These are phyloP conservation scores for Aspergillus indologenus DNA, from an alignment of 495 filamentous ascomycete species.

Conservation along the genomic window DNA sequence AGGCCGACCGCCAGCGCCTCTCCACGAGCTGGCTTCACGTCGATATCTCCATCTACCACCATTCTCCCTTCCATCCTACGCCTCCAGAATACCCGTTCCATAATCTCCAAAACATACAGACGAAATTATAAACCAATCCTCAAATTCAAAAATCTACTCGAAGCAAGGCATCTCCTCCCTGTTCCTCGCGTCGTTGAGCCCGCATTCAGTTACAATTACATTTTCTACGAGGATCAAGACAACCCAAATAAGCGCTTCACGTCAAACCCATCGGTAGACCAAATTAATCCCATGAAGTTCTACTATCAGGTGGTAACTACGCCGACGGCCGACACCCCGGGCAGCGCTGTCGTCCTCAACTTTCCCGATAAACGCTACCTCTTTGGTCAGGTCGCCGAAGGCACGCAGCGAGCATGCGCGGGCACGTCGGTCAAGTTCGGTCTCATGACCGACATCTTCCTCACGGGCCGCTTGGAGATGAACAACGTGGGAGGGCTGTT, in stretches of 20 bases:
- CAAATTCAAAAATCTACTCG: too few relatives aligned
- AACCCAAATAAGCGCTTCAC: constrained; percentile 8
- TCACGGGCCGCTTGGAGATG: constrained; percentile 78
- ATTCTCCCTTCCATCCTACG: background rate
- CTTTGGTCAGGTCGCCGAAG: constrained; percentile 82
- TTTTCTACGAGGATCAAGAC: constrained; percentile 26
- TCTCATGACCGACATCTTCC: constrained; percentile 70
- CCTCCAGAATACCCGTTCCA: background rate
- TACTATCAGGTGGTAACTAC: constrained; percentile 69
- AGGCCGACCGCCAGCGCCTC: constrained; percentile 30
- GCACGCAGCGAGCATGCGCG: constrained; percentile 71
- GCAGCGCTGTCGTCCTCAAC: constrained; percentile 69
- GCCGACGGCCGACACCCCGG: constrained; percentile 88
- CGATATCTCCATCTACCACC: constrained; percentile 12
- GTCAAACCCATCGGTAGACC: background rate
- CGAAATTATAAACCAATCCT: too few relatives aligned
- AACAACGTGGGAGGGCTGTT: constrained; percentile 72
- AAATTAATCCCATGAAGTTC: constrained; percentile 58
- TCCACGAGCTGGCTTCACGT: constrained; percentile 24
- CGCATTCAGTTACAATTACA: constrained; percentile 15
- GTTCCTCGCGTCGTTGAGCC: constrained; percentile 8
- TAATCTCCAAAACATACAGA: too few relatives aligned
- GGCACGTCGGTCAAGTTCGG: constrained; percentile 59
- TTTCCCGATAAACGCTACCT: constrained; percentile 80
- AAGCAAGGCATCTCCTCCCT: constrained; percentile 5